Evolutionary conservation across 208 protist genomes (phyloP).

Genomic region (Borovskyia barvae): DNA sequence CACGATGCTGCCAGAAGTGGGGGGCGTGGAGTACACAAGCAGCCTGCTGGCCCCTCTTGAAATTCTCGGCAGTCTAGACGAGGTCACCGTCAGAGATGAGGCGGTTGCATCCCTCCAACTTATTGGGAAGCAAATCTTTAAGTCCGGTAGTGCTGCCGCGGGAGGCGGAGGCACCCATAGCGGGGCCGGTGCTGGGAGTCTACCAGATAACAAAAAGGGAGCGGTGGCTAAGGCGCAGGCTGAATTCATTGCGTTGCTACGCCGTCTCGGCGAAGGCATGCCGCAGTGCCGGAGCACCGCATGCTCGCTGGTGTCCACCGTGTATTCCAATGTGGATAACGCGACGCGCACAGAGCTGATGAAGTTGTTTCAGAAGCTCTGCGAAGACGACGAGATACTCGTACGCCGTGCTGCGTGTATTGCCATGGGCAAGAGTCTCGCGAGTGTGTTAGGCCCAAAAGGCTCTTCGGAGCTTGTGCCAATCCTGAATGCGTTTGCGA

Average conservation of each 20-base stretch:
- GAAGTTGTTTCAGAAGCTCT: constrained; percentile 80
- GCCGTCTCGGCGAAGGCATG: constrained; percentile 88
- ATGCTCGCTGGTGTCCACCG: constrained; percentile 89
- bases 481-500: constrained; percentile 84
- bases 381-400: constrained; percentile 97
- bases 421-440: constrained; percentile 84
- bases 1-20: constrained; percentile 96
- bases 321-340: constrained; percentile 75
- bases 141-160: constrained; percentile 15
- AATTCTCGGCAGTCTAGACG: constrained; percentile 95
- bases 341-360: constrained; percentile 60
- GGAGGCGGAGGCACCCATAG: no score
- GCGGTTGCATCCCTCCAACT: constrained; percentile 80
- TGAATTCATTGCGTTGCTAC: constrained; percentile 86
- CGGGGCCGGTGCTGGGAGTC: constrained; percentile 4
- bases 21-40: constrained; percentile 89
- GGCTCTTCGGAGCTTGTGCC: constrained; percentile 87
- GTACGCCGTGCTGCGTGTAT: constrained; percentile 94
- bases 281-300: constrained; percentile 95
- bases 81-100: constrained; percentile 97
- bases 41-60: constrained; percentile 94
- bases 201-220: constrained; percentile 5
- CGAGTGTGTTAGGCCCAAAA: constrained; percentile 54
- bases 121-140: constrained; percentile 73
- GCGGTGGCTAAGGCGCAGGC: constrained; percentile 53